A percentile compares a stretch with the other conserved stretches of the same genome.
Evolutionary conservation across 2,329 filamentous ascomycete species (phyloP).

Genomic region (Chaetoscypha palmicola): DNA sequence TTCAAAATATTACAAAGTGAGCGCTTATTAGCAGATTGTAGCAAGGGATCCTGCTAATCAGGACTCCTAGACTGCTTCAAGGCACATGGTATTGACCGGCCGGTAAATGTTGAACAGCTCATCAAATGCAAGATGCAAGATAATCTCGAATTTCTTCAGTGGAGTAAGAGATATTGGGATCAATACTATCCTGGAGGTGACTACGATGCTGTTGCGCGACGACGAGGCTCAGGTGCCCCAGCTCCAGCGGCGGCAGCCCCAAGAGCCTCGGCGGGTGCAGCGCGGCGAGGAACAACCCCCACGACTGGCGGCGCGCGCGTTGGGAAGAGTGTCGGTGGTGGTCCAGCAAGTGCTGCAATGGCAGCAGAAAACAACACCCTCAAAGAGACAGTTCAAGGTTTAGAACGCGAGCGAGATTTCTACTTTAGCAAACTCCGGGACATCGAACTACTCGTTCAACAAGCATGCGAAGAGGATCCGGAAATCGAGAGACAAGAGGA

Average conservation of each 20-base stretch:
- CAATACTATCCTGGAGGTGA: conserved; percentile 96
- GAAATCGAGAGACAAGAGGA: conserved; percentile 92
- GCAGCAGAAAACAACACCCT: conserved; percentile 80
- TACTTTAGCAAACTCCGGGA: conserved; percentile 98
- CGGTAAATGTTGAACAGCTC: conserved; percentile 79
- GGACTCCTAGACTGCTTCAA: conserved; percentile 62
- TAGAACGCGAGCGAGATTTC: conserved; percentile 96
- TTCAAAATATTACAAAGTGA: conserved; percentile 95
- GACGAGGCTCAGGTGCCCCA: conserved; percentile 67
- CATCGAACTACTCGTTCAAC: conserved; percentile 91
- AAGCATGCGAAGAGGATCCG: conserved; percentile 84
- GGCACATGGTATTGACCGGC: conserved; percentile 82
- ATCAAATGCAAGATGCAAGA: conserved; percentile 99
- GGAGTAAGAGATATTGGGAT: conserved; percentile 95
- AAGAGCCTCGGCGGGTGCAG: conserved; percentile 40
- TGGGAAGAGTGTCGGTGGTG: conserved; percentile 37
- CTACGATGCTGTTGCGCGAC: conserved; percentile 81
- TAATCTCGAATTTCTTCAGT: conserved; percentile 98
- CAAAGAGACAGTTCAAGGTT: conserved; percentile 89
- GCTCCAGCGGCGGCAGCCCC: conserved; percentile 41
- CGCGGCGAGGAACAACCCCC: conserved; percentile 37
- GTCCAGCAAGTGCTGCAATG: conserved; percentile 62
- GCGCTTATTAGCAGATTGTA: too few relatives aligned
- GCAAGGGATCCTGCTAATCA: too few relatives aligned
- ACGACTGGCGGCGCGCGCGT: conserved; percentile 37